Percentiles rank a stretch among this genome's conserved stretches.
Conservation (phyloP, 306 rosid species). For the Hippophae rhamnoides region DNA sequence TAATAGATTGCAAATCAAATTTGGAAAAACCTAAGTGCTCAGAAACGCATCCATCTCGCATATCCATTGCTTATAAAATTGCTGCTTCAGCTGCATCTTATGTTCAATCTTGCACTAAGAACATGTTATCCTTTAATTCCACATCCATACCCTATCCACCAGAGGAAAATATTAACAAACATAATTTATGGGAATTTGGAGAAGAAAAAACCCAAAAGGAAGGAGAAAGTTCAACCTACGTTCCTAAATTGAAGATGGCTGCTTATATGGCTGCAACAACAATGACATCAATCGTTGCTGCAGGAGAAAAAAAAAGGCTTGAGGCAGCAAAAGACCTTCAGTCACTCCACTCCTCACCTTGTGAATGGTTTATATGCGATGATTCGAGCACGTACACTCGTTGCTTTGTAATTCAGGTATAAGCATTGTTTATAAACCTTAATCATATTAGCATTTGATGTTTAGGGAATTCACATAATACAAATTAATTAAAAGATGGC, state of each 20-base stretch:
- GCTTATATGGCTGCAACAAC: conserved; percentile 76
- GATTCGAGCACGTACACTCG: conserved; percentile 63
- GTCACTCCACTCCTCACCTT: conserved; percentile 79
- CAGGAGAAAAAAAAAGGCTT: conserved; percentile 67
- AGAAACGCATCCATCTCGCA: conserved; percentile 30
- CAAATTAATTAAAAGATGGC: neutral
- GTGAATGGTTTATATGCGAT: conserved; percentile 95
- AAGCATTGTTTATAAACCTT: neutral
- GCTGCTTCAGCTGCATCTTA: conserved; percentile 89
- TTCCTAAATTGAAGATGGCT: conserved; percentile 65
- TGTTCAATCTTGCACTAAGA: conserved; percentile 48
- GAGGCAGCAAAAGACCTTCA: conserved; percentile 76
- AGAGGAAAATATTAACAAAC: conserved; percentile 16
- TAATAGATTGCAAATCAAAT: conserved; percentile 15
- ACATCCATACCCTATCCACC: conserved; percentile 8
- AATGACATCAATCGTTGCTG: conserved; percentile 86
- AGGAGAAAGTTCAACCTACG: conserved; percentile 31
- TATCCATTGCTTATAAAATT: conserved; percentile 58
- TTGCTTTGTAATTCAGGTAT: conserved; percentile 86
- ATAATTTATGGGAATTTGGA: conserved; percentile 10
- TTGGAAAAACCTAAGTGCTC: conserved; percentile 22
- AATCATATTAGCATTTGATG: neutral
- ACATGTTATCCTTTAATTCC: conserved; percentile 29
- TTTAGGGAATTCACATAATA: neutral
- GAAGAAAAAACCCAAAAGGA: conserved; percentile 18